These are phyloP conservation scores for Westerdykella aurantiaca DNA, from an alignment of 2,329 filamentous ascomycete genomes.

Conservation along the genomic window DNA sequence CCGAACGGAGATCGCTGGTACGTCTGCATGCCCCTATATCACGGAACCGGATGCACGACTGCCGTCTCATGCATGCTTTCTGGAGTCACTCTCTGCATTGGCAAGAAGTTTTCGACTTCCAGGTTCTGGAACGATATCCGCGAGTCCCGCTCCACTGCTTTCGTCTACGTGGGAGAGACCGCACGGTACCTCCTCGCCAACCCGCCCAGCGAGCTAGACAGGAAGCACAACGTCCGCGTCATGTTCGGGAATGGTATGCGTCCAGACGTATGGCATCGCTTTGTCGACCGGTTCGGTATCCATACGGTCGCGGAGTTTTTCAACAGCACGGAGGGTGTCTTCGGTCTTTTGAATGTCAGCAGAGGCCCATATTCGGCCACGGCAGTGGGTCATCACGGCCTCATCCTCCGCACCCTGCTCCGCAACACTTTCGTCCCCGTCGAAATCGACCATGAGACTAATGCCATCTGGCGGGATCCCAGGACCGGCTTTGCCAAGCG, in stretches of 20 bases:
- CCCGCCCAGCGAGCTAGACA: slow-evolving; percentile 58
- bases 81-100: slow-evolving; percentile 56
- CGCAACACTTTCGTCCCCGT: slow-evolving; percentile 59
- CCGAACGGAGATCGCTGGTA: slow-evolving; percentile 59
- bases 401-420: slow-evolving; percentile 50
- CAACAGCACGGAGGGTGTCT: slow-evolving; percentile 68
- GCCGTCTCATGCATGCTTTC: slow-evolving; percentile 52
- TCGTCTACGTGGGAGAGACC: slow-evolving; percentile 74
- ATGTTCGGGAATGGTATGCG: slow-evolving; percentile 64
- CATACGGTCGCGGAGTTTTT: slow-evolving; percentile 66
- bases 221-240: slow-evolving; percentile 51
- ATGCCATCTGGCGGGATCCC: slow-evolving; percentile 60
- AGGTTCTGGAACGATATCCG: slow-evolving; percentile 68
- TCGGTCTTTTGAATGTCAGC: slow-evolving; percentile 56
- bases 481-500: slow-evolving; percentile 62
- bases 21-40: slow-evolving; percentile 71
- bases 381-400: slow-evolving; percentile 66
- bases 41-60: slow-evolving; percentile 64
- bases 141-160: slow-evolving; percentile 61
- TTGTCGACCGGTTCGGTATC: slow-evolving; percentile 59
- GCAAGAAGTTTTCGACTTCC: slow-evolving; percentile 61
- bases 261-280: slow-evolving; percentile 63
- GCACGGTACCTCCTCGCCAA: slow-evolving; percentile 66
- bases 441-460: slow-evolving; percentile 61
- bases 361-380: slow-evolving; percentile 57